phyloP scores from a whole-genome alignment of 1,139 yeast species.

The Pichia sp. region DNA sequence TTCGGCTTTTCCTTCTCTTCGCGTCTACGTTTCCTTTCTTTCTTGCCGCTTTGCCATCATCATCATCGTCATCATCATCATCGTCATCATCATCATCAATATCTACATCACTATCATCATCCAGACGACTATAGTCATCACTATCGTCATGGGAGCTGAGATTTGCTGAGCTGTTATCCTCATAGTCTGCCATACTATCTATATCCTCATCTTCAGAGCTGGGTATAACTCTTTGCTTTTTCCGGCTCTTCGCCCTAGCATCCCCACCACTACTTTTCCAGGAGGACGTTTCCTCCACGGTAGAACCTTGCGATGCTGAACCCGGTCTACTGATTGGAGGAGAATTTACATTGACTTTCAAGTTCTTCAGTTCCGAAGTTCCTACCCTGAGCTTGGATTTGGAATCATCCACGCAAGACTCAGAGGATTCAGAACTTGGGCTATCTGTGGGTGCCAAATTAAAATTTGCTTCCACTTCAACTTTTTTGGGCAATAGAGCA shows the following conservation, averaged over 20 bases:
- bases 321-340: neutral
- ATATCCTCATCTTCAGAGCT: conserved; percentile 1
- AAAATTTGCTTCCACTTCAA: neutral
- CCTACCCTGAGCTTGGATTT: neutral
- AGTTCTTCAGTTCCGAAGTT: neutral
- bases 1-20: neutral
- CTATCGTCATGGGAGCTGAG: neutral
- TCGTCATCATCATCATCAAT: neutral
- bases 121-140: neutral
- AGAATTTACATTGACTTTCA: neutral
- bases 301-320: no score
- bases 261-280: neutral
- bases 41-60: neutral
- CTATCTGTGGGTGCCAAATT: neutral
- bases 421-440: conserved; percentile 1
- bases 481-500: no score
- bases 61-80: conserved; percentile 3
- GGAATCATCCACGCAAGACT: neutral
- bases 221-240: neutral
- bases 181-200: conserved; percentile 7
- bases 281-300: neutral
- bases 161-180: neutral
- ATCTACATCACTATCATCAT: conserved; percentile 1
- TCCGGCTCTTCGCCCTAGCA: neutral
- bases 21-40: neutral